Conservation (phyloP, 1,284 basidiomycete species). For the Pseudozyma thailandica region DNA sequence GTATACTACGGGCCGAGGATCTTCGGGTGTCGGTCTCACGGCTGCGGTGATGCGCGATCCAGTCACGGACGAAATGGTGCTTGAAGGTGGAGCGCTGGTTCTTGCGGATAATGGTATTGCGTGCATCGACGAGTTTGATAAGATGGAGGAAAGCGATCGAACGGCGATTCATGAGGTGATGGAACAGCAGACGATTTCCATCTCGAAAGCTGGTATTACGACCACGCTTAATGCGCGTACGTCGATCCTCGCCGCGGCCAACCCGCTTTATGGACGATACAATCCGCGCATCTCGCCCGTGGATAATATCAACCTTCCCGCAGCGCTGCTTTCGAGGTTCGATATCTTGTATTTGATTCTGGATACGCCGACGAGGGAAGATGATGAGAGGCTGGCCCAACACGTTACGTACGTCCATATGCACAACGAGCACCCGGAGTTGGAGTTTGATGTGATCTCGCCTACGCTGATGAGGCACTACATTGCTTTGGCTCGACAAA, state of each 20-base stretch:
- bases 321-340: slow-evolving; percentile 93
- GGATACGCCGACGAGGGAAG: slow-evolving; percentile 91
- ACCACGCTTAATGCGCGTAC: slow-evolving; percentile 99
- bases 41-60: slow-evolving; percentile 99
- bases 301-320: slow-evolving; percentile 99
- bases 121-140: slow-evolving; percentile 99
- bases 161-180: slow-evolving; percentile 99
- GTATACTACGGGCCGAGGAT: slow-evolving; percentile 98
- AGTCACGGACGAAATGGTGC: slow-evolving; percentile 98
- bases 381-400: slow-evolving; percentile 93
- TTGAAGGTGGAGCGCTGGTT: slow-evolving; percentile 98
- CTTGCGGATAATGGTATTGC: slow-evolving; percentile 99
- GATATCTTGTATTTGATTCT: slow-evolving; percentile 96
- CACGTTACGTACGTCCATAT: slow-evolving; percentile 99
- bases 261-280: slow-evolving; percentile 97
- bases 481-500: slow-evolving; percentile 90
- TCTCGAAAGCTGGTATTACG: slow-evolving; percentile 98
- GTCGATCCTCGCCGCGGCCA: slow-evolving; percentile 96
- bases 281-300: slow-evolving; percentile 97
- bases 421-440: slow-evolving; percentile 86
- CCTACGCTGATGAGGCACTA: slow-evolving; percentile 93
- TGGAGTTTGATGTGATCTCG: slow-evolving; percentile 77
- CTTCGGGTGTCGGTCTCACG: slow-evolving; percentile 96
- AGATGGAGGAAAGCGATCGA: slow-evolving; percentile 98
- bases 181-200: slow-evolving; percentile 99